Base-by-base conservation (phyloP, 2,329 filamentous ascomycete species). In the Tolypocladium ophioglossoides region DNA sequence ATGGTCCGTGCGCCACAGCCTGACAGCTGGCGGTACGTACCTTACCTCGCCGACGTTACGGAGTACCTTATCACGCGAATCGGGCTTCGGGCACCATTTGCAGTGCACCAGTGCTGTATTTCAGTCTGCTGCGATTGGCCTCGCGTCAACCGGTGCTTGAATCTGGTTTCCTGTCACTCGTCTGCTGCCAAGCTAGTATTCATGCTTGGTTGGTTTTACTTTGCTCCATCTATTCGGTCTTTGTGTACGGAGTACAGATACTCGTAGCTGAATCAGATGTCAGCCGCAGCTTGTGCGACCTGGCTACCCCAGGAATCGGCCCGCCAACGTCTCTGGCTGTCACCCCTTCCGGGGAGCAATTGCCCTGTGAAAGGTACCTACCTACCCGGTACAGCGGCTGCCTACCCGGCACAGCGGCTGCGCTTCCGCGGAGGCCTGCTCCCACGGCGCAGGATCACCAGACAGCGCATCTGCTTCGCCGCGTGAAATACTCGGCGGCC, bases 1-100 rank as follows among this genome's bases (percentile, higher is more conserved):
- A 22, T 59, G 58, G 58, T 53, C 58, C 50, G 59, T 58, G 59
- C 44, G 18, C 18, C 18, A 24, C 27, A 48, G 44, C 44, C 44
- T 34, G 27, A 16, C 41, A 24, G 41, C 11, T 12, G 39, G 20
- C 39, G 39, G n/a, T 12, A 41, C 39, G 18, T n/a, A n/a, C 20
- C 3, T 5, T 12, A 16, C 20, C 40, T 7, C 20, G 39, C 37
- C 18, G 16, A n/a, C n/a, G n/a, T n/a, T n/a, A n/a, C n/a, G n/a
- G n/a, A n/a, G n/a, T n/a, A n/a, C n/a, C n/a, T 8, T 38, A 18
- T 18, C 37, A 18, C 5, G 32, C 10, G 9, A 34, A 34, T 34
- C 32, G 32, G 32, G 32, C 10, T 34, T 34, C 32, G 32, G 9
- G 12, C n/a, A 34, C 32, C 11, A 10, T 11, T 11, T 34, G 30